Evolutionary conservation across 306 rosid genomes (phyloP).

Genomic region (Mimosa bimucronata): DNA sequence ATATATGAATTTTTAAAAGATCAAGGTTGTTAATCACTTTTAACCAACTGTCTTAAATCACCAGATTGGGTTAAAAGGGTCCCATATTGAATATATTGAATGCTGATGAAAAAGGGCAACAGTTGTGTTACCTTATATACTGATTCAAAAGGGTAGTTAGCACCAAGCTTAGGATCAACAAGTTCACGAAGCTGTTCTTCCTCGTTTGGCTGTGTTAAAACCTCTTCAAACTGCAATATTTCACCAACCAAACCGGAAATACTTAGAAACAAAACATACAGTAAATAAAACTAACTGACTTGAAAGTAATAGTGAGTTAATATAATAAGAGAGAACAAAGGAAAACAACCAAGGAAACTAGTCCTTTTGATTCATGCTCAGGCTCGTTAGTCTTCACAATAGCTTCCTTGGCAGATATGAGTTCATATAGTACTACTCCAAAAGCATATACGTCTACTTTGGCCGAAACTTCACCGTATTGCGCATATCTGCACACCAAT

Average conservation of each 20-base stretch:
- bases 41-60: not conserved
- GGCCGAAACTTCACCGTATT: slow-evolving; percentile 67
- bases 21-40: not conserved
- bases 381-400: slow-evolving; percentile 62
- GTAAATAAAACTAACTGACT: not conserved
- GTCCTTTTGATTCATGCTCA: slow-evolving; percentile 55
- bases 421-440: slow-evolving; percentile 74
- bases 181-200: slow-evolving; percentile 53
- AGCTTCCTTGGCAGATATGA: slow-evolving; percentile 65
- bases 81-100: too few species aligned
- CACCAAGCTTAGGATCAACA: slow-evolving; percentile 59
- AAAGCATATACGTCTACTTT: slow-evolving; percentile 81
- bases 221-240: slow-evolving; percentile 68
- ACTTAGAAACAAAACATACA: not conserved
- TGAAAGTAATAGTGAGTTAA: not conserved
- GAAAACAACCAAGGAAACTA: slow-evolving; percentile 64
- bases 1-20: not conserved
- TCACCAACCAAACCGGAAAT: slow-evolving; percentile 19
- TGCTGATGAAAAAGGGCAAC: too few species aligned
- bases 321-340: not conserved
- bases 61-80: not conserved
- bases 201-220: slow-evolving; percentile 52
- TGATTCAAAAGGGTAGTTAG: slow-evolving; percentile 56
- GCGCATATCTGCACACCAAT: slow-evolving; percentile 61
- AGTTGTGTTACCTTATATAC: slow-evolving; percentile 52